Base-by-base conservation (phyloP, 805 yeast species). In the Saccharomycopsis synnaedendra region DNA sequence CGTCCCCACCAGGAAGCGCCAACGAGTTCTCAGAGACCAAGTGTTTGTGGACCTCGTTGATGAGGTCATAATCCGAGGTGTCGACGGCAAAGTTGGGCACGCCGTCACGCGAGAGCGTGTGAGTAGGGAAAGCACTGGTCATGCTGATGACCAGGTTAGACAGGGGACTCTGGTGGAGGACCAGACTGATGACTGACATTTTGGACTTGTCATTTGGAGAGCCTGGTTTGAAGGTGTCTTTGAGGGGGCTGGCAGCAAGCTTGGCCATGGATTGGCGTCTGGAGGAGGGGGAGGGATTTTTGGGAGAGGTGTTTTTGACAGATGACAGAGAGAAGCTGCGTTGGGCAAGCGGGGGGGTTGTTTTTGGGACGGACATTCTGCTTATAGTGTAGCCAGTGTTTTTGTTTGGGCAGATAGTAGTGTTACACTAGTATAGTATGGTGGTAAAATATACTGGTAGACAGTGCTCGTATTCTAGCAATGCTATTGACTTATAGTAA, bases 1-100 rank as follows among this genome's bases (percentile, higher is more conserved):
- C 64, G 51, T 66, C 69, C 31, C 66, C 70, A 2, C 67, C 70
- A 8, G 58, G 55, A 9, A 49, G 58, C 6, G 41, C 45, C 11
- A 52, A 36, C 10, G 43, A 32, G 32, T 44, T 43, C 36, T 52
- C 53, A 8, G 48, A 65, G 60, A 51, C 49, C 8, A 51, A 38
- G 38, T 51, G 54, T 34, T 51, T 51, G 31, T 51, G 54, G 5
- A 51, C 54, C 44, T 51, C 54, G 33, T 46, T 48, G 32, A 51
- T 48, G 39, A 51, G 34, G 31, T 51, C 50, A 29, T 43, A 49
- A 31, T 51, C 54, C 6, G 34, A 42, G 29, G 42, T 40, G 35
- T 51, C 44, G 32, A 51, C 49, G 5, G 50, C 49, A 31, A 51
- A 51, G n/a, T 40, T 38, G 5, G 54, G 54, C 31, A 51, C 49